phyloP scores from a whole-genome alignment of 2,329 filamentous ascomycete genomes.

The Chrysoporthe puriensis region DNA sequence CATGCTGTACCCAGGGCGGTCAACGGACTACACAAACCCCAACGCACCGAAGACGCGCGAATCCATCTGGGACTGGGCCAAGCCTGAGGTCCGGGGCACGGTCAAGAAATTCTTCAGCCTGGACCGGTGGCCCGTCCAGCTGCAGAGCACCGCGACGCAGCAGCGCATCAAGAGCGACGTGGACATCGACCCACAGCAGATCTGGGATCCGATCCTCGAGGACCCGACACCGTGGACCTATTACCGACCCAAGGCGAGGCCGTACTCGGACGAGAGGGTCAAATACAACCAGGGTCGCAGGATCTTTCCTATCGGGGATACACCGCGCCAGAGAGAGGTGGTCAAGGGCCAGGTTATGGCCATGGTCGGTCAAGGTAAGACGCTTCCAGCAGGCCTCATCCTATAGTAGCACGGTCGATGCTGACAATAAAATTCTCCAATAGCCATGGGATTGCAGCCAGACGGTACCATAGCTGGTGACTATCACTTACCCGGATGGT shows the following conservation, averaged over 20 bases:
- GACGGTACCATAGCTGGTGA: background rate
- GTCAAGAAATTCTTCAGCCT: conserved; percentile 47
- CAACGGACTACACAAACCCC: conserved; percentile 33
- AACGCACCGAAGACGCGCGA: conserved; percentile 35
- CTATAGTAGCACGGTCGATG: background rate
- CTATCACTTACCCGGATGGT: background rate
- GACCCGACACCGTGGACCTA: conserved; percentile 34
- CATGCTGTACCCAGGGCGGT: conserved; percentile 46
- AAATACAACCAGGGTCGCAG: conserved; percentile 38
- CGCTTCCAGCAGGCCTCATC: too few species aligned
- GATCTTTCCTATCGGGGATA: conserved; percentile 44
- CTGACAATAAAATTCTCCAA: conserved; percentile 5
- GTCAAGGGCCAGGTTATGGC: conserved; percentile 32
- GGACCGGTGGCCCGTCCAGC: conserved; percentile 51
- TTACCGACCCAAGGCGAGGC: conserved; percentile 31
- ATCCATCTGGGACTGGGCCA: conserved; percentile 43
- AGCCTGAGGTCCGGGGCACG: conserved; percentile 31
- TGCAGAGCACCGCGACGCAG: conserved; percentile 41
- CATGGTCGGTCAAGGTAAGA: conserved; percentile 25
- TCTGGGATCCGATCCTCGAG: conserved; percentile 36
- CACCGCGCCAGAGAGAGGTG: conserved; percentile 39
- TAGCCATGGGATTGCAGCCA: conserved; percentile 21
- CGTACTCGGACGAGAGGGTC: conserved; percentile 33
- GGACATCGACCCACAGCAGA: conserved; percentile 34
- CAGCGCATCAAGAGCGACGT: conserved; percentile 36